Percentiles rank a stretch among this genome's conserved stretches.
Evolutionary conservation across 768 basidiomycete genomes (phyloP).

Genomic region (Phaeotremella fagi): DNA sequence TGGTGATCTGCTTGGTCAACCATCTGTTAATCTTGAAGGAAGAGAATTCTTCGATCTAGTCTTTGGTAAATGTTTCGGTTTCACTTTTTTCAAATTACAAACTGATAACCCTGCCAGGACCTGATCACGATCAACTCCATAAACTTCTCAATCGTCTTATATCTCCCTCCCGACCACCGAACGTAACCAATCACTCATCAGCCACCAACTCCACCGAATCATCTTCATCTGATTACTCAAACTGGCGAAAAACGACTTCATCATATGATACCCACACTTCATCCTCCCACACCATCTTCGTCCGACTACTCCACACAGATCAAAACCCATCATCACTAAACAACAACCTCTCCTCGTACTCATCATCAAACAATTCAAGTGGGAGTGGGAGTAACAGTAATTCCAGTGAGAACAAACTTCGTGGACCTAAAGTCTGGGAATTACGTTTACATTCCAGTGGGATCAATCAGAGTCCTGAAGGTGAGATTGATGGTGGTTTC

Average conservation of each 20-base stretch:
- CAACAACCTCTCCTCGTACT: too few species aligned
- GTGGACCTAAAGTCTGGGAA: slow-evolving; percentile 34
- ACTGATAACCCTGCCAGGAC: slow-evolving; percentile 7
- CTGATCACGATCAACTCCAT: slow-evolving; percentile 29
- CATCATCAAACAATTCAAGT: background rate
- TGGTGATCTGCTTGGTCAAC: slow-evolving; percentile 40
- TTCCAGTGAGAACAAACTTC: background rate
- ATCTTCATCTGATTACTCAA: background rate
- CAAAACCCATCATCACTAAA: slow-evolving; percentile 2
- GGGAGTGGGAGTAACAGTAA: background rate
- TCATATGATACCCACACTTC: slow-evolving; percentile 5
- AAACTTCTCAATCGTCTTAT: slow-evolving; percentile 16
- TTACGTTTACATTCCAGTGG: slow-evolving; percentile 36
- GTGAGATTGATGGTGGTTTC: slow-evolving; percentile 7
- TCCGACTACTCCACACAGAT: slow-evolving; percentile 16
- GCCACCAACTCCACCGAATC: slow-evolving; percentile 1
- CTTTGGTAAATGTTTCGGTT: slow-evolving; percentile 26
- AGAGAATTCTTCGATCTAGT: slow-evolving; percentile 44
- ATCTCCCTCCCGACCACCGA: background rate
- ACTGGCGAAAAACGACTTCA: background rate
- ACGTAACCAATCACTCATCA: slow-evolving; percentile 14
- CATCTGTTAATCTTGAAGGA: slow-evolving; percentile 37
- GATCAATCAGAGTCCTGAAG: slow-evolving; percentile 5
- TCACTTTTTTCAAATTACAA: background rate
- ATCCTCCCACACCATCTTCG: slow-evolving; percentile 22